These are phyloP conservation scores for Candida odintsovae DNA, from an alignment of 805 yeast species.

Conservation along the genomic window DNA sequence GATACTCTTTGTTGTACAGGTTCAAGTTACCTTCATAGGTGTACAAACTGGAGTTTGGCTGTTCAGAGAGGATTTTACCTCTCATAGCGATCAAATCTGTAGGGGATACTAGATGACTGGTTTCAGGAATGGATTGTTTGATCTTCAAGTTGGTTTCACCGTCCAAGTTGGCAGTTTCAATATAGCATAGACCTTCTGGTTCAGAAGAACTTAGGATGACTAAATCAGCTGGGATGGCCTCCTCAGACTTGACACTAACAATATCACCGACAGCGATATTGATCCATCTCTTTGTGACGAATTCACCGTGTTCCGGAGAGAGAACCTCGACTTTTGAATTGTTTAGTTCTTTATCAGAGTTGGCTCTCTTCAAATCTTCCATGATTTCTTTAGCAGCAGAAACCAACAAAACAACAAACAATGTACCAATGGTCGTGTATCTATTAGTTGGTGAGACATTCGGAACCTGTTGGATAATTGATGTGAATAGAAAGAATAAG, in stretches of 20 bases:
- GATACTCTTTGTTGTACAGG: constrained; percentile 52
- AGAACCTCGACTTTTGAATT: constrained; percentile 68
- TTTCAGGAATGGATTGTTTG: constrained; percentile 80
- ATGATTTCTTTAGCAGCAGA: constrained; percentile 88
- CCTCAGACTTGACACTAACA: constrained; percentile 77
- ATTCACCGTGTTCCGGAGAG: constrained; percentile 48
- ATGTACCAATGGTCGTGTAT: constrained; percentile 91
- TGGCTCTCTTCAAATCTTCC: constrained; percentile 85
- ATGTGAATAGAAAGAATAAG: constrained; percentile 86
- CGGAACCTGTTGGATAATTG: constrained; percentile 95
- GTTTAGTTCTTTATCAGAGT: constrained; percentile 86
- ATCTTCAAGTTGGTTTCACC: constrained; percentile 97
- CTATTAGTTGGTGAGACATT: constrained; percentile 93
- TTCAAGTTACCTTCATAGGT: constrained; percentile 85
- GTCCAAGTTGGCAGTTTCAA: constrained; percentile 95
- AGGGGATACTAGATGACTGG: constrained; percentile 66
- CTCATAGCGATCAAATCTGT: constrained; percentile 44
- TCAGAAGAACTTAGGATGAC: constrained; percentile 85
- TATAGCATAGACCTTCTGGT: constrained; percentile 96
- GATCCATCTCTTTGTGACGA: constrained; percentile 71
- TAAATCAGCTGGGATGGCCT: constrained; percentile 91
- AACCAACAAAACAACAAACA: constrained; percentile 75
- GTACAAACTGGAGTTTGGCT: constrained; percentile 88
- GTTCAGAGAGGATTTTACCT: constrained; percentile 75
- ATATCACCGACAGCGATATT: constrained; percentile 89